Conservation (phyloP, 1,284 basidiomycete species). For the Exobasidium cylindrosporum region DNA sequence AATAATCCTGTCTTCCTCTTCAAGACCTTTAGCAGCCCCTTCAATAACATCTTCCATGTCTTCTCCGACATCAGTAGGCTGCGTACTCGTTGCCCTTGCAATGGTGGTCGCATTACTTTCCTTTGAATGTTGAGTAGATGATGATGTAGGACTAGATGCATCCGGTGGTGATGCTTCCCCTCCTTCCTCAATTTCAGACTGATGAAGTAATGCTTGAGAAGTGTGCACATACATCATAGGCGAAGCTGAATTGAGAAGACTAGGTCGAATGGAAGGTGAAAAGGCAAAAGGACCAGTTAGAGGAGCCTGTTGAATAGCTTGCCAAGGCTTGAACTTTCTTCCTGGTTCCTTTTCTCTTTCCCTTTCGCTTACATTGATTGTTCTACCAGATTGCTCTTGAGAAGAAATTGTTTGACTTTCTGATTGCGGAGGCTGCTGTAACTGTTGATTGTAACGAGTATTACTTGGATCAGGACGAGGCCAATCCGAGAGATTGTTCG, state of each 20-base stretch:
- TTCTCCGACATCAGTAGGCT: constrained; percentile 14
- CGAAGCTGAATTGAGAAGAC: constrained; percentile 27
- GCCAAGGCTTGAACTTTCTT: not conserved
- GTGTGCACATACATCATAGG: not conserved
- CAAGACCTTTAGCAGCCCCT: constrained; percentile 17
- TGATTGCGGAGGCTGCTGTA: not conserved
- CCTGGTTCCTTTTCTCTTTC: not conserved
- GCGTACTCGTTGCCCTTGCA: not conserved
- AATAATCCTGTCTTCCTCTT: constrained; percentile 20
- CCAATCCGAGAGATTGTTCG: constrained; percentile 46
- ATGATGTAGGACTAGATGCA: constrained; percentile 41
- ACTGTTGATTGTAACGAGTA: not conserved
- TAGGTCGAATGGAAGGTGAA: constrained; percentile 36
- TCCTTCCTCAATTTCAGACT: not conserved
- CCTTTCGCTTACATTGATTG: too few relatives aligned
- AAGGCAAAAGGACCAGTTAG: constrained; percentile 43
- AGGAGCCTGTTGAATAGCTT: constrained; percentile 4
- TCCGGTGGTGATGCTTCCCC: constrained; percentile 32
- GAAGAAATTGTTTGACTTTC: constrained; percentile 1
- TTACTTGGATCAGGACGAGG: constrained; percentile 22
- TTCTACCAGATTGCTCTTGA: constrained; percentile 1
- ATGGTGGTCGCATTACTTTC: not conserved
- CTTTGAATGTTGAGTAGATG: constrained; percentile 36
- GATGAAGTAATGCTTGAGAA: not conserved
- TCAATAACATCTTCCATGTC: constrained; percentile 13